Base-by-base conservation (phyloP, 768 basidiomycete species). In the Tylopilus sp. region DNA sequence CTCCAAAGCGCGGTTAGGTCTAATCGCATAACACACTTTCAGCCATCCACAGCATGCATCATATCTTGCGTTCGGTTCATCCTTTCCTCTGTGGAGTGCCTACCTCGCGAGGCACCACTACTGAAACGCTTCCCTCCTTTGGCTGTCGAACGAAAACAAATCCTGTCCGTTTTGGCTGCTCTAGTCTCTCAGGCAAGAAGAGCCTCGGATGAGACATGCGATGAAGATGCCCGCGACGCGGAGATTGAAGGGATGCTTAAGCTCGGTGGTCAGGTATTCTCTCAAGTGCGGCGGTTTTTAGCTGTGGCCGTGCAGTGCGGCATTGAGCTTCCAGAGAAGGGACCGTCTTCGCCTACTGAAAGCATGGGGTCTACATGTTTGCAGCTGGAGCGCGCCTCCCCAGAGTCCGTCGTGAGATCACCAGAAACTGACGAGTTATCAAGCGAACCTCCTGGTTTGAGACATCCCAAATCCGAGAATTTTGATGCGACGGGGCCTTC, bases 31-130 rank as follows among this genome's bases (percentile, higher is more conserved):
- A 72, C 84, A 3, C 95, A 98, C 69, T 95, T 92, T 61, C 91
- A 94, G 62, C 94, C 95, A 6, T 88, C 93, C 3, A 91, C 95
- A 0, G 95, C 94, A 13, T 94, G 86, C 69, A 88, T 98, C 53
- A 94, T 99, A 58, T 93, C 92, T 12, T 91, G 90, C 48, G 92
- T 98, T 42, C 87, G 95, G 28, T 82, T 86, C 25, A 86, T 95
- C 17, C 79, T 99, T 40, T 81, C 85, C 25, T 80, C 86, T 11
- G 85, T 91, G 15, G 88, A 88, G 51, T 95, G 91, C 49, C 76
- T 97, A 21, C 82, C 85, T 36, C 85, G 91, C 40, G 91, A 95
- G 56, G 86, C 91, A 1, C 77, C 79, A 0, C 70, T 88, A 20
- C 77, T 99, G 18, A 80, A 78, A 56, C 75, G 73, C 41, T 83